Evolutionary conservation across 1,284 basidiomycete species (phyloP).

Genomic region (Austropuccinia psidii): DNA sequence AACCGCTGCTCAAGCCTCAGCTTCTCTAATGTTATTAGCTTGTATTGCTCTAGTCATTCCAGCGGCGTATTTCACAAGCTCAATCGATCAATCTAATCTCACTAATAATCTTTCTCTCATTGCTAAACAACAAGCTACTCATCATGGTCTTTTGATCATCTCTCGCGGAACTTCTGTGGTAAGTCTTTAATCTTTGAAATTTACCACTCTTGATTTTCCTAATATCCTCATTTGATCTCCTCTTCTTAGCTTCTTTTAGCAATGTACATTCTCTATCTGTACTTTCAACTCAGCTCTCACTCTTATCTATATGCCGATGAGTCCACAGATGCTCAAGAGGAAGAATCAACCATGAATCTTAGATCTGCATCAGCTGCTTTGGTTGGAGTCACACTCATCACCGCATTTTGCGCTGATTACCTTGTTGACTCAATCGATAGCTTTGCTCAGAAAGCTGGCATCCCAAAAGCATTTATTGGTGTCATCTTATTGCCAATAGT

Average conservation of each 20-base stretch:
- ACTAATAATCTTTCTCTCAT: slow-evolving; percentile 21
- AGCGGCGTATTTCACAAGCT: slow-evolving; percentile 42
- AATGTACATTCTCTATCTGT: slow-evolving; percentile 65
- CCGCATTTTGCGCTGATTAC: slow-evolving; percentile 77
- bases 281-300: slow-evolving; percentile 55
- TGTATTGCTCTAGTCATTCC: slow-evolving; percentile 44
- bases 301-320: slow-evolving; percentile 53
- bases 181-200: slow-evolving; percentile 5
- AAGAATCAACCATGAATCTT: slow-evolving; percentile 61
- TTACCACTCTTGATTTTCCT: not conserved
- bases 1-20: slow-evolving; percentile 76
- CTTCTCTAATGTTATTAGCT: slow-evolving; percentile 42
- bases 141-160: slow-evolving; percentile 61
- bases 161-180: slow-evolving; percentile 72
- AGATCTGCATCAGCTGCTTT: slow-evolving; percentile 58
- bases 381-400: slow-evolving; percentile 62
- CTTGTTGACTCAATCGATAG: slow-evolving; percentile 85
- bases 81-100: slow-evolving; percentile 49
- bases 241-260: slow-evolving; percentile 56
- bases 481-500: slow-evolving; percentile 76
- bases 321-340: slow-evolving; percentile 50
- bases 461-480: slow-evolving; percentile 75
- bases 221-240: not conserved
- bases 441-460: slow-evolving; percentile 66
- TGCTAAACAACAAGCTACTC: slow-evolving; percentile 45